These are phyloP conservation scores for Botrytis cinerea DNA, from an alignment of 2,329 filamentous ascomycete genomes.

Conservation along the genomic window DNA sequence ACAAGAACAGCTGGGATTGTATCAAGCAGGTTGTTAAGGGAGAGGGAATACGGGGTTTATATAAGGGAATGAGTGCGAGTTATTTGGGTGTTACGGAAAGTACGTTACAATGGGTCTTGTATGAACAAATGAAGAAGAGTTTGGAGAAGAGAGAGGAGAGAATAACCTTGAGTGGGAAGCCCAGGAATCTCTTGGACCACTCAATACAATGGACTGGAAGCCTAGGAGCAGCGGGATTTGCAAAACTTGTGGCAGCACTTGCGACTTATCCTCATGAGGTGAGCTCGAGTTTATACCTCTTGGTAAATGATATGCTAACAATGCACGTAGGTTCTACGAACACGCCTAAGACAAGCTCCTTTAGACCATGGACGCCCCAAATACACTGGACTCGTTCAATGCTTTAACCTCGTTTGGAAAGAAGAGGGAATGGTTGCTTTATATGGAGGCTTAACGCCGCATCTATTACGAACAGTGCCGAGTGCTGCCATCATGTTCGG, in stretches of 20 bases:
- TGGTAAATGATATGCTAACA: conserved; percentile 20
- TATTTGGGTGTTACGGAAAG: conserved; percentile 90
- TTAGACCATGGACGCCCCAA: conserved; percentile 69
- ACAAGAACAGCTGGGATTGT: conserved; percentile 87
- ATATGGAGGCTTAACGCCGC: conserved; percentile 89
- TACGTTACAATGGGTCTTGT: conserved; percentile 90
- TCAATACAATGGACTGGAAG: conserved; percentile 79
- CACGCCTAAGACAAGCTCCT: conserved; percentile 83
- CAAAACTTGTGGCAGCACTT: conserved; percentile 82
- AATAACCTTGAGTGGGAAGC: conserved; percentile 58
- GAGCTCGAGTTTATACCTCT: conserved; percentile 33
- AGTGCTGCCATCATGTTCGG: conserved; percentile 96
- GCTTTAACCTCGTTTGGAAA: conserved; percentile 82
- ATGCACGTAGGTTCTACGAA: conserved; percentile 67
- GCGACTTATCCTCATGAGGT: conserved; percentile 93
- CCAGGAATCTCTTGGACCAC: conserved; percentile 70
- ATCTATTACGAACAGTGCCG: conserved; percentile 87
- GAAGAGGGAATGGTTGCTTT: conserved; percentile 85
- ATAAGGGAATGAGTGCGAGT: conserved; percentile 87
- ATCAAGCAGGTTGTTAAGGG: conserved; percentile 76
- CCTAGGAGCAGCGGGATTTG: conserved; percentile 73
- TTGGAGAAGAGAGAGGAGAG: conserved; percentile 64
- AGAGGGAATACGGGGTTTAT: conserved; percentile 80
- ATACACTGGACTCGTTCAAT: conserved; percentile 86
- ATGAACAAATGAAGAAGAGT: conserved; percentile 86